These are phyloP conservation scores for Phytophthora ramorum DNA, from an alignment of 352 stramenopile species.

Conservation along the genomic window DNA sequence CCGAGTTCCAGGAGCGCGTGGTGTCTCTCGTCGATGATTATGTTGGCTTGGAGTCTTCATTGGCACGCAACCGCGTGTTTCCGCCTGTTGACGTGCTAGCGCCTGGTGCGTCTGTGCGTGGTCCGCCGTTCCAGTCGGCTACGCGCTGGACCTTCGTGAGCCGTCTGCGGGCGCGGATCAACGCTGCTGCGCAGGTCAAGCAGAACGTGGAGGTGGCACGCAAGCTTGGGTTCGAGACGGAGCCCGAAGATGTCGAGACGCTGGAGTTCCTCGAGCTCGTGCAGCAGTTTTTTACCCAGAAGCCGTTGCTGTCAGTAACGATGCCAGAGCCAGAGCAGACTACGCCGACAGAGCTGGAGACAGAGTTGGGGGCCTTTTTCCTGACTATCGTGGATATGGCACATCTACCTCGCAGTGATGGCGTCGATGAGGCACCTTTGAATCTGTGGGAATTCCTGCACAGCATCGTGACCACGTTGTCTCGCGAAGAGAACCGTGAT, in stretches of 20 bases:
- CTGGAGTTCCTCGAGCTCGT: constrained; percentile 78
- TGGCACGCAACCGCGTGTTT: constrained; percentile 65
- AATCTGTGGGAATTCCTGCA: constrained; percentile 61
- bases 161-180: constrained; percentile 67
- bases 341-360: constrained; percentile 39
- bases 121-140: constrained; percentile 79
- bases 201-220: constrained; percentile 64
- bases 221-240: constrained; percentile 78
- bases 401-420: constrained; percentile 41
- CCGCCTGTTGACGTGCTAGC: constrained; percentile 74
- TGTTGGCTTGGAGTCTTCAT: constrained; percentile 54
- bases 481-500: constrained; percentile 47
- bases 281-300: constrained; percentile 78
- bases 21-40: constrained; percentile 79
- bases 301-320: constrained; percentile 21
- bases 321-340: constrained; percentile 23
- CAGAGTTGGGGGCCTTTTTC: constrained; percentile 65
- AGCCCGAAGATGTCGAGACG: constrained; percentile 73
- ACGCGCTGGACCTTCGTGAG: constrained; percentile 75
- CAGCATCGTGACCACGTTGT: constrained; percentile 40
- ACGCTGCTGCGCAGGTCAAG: constrained; percentile 60
- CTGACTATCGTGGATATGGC: constrained; percentile 56
- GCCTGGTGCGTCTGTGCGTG: constrained; percentile 69
- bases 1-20: constrained; percentile 71
- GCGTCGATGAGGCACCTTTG: constrained; percentile 33